phyloP scores from a whole-genome alignment of 257 asterid genomes.

The Echites panduratus region DNA sequence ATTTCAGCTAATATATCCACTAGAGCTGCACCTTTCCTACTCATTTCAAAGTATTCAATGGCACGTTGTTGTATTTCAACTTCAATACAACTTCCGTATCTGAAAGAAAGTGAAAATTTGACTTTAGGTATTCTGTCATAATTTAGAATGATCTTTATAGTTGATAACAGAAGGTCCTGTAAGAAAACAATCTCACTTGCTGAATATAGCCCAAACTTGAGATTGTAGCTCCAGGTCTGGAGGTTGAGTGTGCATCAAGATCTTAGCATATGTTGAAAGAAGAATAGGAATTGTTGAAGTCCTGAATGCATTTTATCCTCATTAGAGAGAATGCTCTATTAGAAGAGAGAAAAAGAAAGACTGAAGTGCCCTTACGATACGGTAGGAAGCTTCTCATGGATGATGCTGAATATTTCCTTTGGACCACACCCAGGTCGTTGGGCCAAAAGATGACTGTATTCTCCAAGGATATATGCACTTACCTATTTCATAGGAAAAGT shows the following conservation, averaged over 20 bases:
- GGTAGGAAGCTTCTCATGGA: conserved; percentile 93
- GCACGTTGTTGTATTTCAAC: conserved; percentile 96
- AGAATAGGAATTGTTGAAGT: conserved; percentile 82
- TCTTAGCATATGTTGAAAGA: conserved; percentile 86
- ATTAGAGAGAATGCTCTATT: conserved; percentile 18
- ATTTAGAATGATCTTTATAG: conserved; percentile 13
- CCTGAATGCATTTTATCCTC: conserved; percentile 39
- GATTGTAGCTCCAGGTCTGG: conserved; percentile 76
- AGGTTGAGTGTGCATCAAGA: conserved; percentile 91
- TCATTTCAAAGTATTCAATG: conserved; percentile 77
- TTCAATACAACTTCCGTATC: conserved; percentile 90
- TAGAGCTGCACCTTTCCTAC: conserved; percentile 81
- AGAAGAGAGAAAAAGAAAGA: conserved; percentile 17
- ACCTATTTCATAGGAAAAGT: conserved; percentile 39
- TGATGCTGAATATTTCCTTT: conserved; percentile 66
- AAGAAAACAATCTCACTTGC: conserved; percentile 44
- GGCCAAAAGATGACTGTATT: conserved; percentile 85
- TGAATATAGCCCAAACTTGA: conserved; percentile 76
- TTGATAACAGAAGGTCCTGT: not conserved
- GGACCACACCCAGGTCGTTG: conserved; percentile 93
- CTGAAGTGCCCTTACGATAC: conserved; percentile 65
- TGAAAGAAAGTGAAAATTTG: conserved; percentile 24
- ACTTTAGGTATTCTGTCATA: conserved; percentile 6
- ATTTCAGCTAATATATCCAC: conserved; percentile 91
- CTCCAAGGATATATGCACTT: conserved; percentile 95